Evolutionary conservation across 2,329 filamentous ascomycete species (phyloP), one percentile per base, ranked within the genome.

Genomic region (Ascochyta fabae): DNA sequence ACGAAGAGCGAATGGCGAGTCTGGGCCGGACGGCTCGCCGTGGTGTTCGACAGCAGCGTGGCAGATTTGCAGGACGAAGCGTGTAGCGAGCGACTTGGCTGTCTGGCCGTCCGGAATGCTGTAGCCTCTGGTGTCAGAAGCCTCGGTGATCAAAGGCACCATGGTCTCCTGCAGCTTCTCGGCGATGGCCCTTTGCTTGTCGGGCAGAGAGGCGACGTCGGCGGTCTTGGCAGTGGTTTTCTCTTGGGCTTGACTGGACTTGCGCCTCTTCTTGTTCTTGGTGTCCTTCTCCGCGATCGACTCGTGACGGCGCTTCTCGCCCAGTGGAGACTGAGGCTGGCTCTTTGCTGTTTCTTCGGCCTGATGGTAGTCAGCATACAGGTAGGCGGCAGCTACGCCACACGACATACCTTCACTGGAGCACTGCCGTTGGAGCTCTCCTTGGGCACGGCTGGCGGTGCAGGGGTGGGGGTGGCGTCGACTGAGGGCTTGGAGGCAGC

Each of bases 51-150:
- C 83, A 55, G 87, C 78, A 57, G 84, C 82, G 66, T 91, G 86
- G 78, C 97, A 93, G 58, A 98, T 89, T 61, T 91, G 85, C 24
- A 96, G 78, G 13, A 90, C 90, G 41, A 93, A 83, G 22, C 83
- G 83, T 69, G 90, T 87, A 10, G 89, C 87, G 55, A 90, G 79
- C 9, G 82, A 82, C 44, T 88, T 86, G 13, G 84, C 80, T 0
- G 85, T 86, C 51, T 86, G 82, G 42, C 85, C 88, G 46, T 87
- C 82, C 1, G 87, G 83, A 16, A 92, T 77, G 24, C 80, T 78
- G 64, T 88, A 88, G 9, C 84, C 80, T 15, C 85, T 84, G 51
- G 84, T 81, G 73, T 91, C 90, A 60, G 88, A 83, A 31, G 90
- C 86, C 33, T 81, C 75, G n/a, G 83, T 81, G 53, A 96, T 83